Percentiles rank a stretch among this genome's conserved stretches.
These are phyloP conservation scores for Penicillium brasilianum DNA, from an alignment of 2,329 filamentous ascomycete species.

Conservation along the genomic window DNA sequence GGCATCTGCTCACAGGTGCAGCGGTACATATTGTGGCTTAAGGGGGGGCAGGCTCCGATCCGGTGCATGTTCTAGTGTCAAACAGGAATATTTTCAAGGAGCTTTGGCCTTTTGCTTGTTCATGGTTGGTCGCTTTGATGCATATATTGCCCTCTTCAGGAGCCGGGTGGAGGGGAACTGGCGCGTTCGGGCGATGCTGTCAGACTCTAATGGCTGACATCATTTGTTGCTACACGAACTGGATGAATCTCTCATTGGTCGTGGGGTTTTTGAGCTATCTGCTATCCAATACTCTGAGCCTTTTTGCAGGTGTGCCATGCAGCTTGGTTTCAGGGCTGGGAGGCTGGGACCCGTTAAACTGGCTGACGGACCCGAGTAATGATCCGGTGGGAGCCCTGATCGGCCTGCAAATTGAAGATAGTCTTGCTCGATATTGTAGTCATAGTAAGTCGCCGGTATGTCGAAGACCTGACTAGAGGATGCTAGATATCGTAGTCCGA, in stretches of 20 bases:
- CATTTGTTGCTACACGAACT: constrained; percentile 3
- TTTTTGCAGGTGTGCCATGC: background rate
- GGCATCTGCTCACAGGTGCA: constrained; percentile 14
- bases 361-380: constrained; percentile 20
- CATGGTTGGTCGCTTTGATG: constrained; percentile 27
- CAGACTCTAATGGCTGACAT: constrained; percentile 23
- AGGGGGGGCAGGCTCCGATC: constrained; percentile 14
- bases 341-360: constrained; percentile 13
- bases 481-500: background rate
- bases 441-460: background rate
- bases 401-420: constrained; percentile 4
- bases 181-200: constrained; percentile 19
- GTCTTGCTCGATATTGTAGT: background rate
- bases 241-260: background rate
- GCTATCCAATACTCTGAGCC: background rate
- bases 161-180: constrained; percentile 14
- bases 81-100: constrained; percentile 17
- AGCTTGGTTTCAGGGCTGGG: constrained; percentile 10
- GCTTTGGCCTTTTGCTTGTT: constrained; percentile 22
- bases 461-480: background rate
- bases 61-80: constrained; percentile 14
- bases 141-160: background rate
- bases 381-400: constrained; percentile 3
- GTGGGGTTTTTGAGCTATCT: background rate
- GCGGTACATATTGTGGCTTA: constrained; percentile 27